Percentiles rank a stretch among this genome's conserved stretches.
Conservation (phyloP, 2,329 filamentous ascomycete genomes). For the Cladosporium sp. region DNA sequence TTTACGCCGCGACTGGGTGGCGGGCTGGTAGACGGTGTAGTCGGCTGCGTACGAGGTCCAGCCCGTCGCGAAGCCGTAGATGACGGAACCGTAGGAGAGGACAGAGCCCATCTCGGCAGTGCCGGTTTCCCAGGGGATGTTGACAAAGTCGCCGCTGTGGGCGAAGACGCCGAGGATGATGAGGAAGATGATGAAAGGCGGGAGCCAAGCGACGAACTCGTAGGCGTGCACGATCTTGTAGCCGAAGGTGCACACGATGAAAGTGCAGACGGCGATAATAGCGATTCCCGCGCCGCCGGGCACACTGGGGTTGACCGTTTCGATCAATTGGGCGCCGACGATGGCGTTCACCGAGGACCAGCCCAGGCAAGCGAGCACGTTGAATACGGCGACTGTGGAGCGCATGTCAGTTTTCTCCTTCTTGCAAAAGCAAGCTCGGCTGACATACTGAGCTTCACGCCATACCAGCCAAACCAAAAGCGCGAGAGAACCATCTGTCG, state of each 20-base stretch:
- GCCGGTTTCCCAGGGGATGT: conserved; percentile 57
- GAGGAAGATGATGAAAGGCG: conserved; percentile 68
- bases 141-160: conserved; percentile 61
- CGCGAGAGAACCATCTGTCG: conserved; percentile 77
- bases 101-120: conserved; percentile 56
- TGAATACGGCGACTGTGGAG: conserved; percentile 60
- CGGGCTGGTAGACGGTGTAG: conserved; percentile 75
- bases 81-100: conserved; percentile 62
- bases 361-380: conserved; percentile 66
- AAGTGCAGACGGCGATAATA: conserved; percentile 65
- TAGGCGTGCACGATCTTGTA: conserved; percentile 74
- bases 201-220: conserved; percentile 72
- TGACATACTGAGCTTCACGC: background rate
- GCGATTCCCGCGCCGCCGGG: conserved; percentile 72
- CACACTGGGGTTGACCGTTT: conserved; percentile 66
- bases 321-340: conserved; percentile 72
- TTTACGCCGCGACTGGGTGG: conserved; percentile 53
- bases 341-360: conserved; percentile 77
- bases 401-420: conserved; percentile 14
- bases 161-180: conserved; percentile 66
- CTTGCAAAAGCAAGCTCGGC: conserved; percentile 12
- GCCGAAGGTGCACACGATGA: conserved; percentile 68
- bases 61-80: conserved; percentile 66
- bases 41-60: conserved; percentile 75
- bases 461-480: conserved; percentile 63